These are phyloP conservation scores for Cucurbita maxima DNA, from an alignment of 306 rosid genomes.

Conservation along the genomic window DNA sequence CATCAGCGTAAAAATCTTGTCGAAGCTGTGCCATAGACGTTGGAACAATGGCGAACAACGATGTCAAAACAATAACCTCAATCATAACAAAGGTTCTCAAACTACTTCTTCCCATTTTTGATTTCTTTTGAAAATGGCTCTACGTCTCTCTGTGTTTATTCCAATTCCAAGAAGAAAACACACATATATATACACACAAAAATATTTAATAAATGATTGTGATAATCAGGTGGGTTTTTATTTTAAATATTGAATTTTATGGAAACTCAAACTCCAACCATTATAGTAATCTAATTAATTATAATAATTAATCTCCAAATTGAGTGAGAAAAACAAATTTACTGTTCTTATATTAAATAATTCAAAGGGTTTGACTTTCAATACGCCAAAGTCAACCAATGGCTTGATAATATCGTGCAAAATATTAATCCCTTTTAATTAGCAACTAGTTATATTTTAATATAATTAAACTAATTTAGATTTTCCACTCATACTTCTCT, in stretches of 20 bases:
- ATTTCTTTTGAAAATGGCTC: too few relatives aligned
- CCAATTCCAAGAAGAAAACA: background rate
- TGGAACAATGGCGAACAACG: conserved; percentile 16
- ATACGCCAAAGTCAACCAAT: background rate
- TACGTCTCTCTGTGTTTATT: background rate
- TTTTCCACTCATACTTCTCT: background rate
- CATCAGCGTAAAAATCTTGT: conserved; percentile 37
- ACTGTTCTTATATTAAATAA: background rate
- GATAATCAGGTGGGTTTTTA: background rate
- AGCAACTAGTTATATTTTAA: background rate
- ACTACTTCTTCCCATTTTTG: background rate
- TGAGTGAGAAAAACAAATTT: background rate
- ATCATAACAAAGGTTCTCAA: background rate
- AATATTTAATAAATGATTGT: background rate
- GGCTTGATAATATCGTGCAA: background rate
- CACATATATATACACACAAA: background rate
- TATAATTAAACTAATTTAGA: too few relatives aligned
- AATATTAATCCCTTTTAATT: background rate
- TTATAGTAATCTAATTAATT: background rate
- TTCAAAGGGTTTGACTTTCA: background rate
- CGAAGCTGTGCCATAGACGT: conserved; percentile 38
- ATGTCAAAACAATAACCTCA: background rate
- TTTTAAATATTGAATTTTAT: background rate
- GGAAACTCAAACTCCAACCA: too few relatives aligned
- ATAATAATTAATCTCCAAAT: background rate